Evolutionary conservation across 1,139 yeast species (phyloP).

Genomic region (Candida buenavistaensis): DNA sequence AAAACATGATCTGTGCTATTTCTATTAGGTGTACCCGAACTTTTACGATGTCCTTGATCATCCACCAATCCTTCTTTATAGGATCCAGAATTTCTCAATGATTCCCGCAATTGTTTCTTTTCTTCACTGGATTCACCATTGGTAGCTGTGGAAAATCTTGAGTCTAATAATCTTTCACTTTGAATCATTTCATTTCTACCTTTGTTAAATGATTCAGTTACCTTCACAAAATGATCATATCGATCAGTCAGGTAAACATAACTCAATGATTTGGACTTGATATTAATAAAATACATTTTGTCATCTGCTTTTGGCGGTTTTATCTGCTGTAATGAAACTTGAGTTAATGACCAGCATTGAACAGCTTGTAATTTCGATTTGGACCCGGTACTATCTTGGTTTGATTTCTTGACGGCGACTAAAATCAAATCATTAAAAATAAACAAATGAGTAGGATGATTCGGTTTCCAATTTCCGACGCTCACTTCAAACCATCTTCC

Average conservation of each 20-base stretch:
- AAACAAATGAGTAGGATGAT: conserved; percentile 74
- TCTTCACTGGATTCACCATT: conserved; percentile 31
- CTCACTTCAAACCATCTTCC: conserved; percentile 88
- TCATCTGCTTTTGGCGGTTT: conserved; percentile 21
- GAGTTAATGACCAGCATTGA: conserved; percentile 77
- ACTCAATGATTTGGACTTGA: conserved; percentile 48
- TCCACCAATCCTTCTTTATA: conserved; percentile 25
- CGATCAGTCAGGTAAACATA: conserved; percentile 69
- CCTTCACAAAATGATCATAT: conserved; percentile 55
- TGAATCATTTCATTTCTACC: conserved; percentile 63
- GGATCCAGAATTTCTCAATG: conserved; percentile 39
- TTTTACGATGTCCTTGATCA: conserved; percentile 24
- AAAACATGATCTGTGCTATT: conserved; percentile 42
- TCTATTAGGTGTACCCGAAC: conserved; percentile 27
- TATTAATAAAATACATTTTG: conserved; percentile 42
- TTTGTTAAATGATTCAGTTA: conserved; percentile 58
- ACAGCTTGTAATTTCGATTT: conserved; percentile 60
- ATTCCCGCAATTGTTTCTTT: conserved; percentile 41
- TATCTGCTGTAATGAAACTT: conserved; percentile 53
- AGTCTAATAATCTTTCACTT: conserved; percentile 45
- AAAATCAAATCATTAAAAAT: conserved; percentile 75
- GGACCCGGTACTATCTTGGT: conserved; percentile 18
- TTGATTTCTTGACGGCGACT: conserved; percentile 63
- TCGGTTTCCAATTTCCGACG: conserved; percentile 81
- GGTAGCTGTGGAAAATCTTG: conserved; percentile 15